Base-by-base conservation (phyloP, 2,329 filamentous ascomycete genomes). In the Chaetothyriales sp. region DNA sequence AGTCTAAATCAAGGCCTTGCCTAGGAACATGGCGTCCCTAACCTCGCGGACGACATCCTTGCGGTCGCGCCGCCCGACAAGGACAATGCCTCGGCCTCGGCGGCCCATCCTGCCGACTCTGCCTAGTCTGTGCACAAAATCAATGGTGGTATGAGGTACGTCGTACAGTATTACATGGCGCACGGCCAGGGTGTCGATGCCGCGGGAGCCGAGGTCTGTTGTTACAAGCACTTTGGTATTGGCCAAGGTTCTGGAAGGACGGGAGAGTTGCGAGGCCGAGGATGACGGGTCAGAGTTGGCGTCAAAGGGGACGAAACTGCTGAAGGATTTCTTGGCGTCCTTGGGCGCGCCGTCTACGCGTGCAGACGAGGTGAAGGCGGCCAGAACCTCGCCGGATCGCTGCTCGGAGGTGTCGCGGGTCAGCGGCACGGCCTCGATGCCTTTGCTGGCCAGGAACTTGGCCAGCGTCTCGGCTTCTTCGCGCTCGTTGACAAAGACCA, bases 401-500 rank as follows among this genome's bases (percentile, higher is more conserved):
- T 83, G 78, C 60, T 89, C 84, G 18, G 81, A 77, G 0, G 86
- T 88, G 66, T 98, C 92, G 49, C 92, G 79, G 62, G 87, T 88
- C 51, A 98, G 76, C 0, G 89, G 86, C 13, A 86, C 74, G 5
- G 90, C 89, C 60, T 95, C 85, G 61, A 98, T 89, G 51, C 89
- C 89, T 71, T 95, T 95, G 48, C 78, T 78, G 10, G 74, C 72
- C 0, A 98, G 80, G 65, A 86, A 98, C 1, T 82, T 71, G 10
- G 89, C 83, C 0, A 98, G 76, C 63, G 89, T 81, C 52, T 85
- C 78, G 0, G 90, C 87, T 64, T 86, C 88, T 64, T 95, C 89
- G 37, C 92, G 85, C 73, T 97, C 89, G 67, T 97, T 97, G 66
- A 97, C 90, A 63, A 97, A 97, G 2, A 97, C 89, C 52, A 97